Conservation (phyloP, 2,329 filamentous ascomycete species). For the Lasiodiplodia gonubiensis region DNA sequence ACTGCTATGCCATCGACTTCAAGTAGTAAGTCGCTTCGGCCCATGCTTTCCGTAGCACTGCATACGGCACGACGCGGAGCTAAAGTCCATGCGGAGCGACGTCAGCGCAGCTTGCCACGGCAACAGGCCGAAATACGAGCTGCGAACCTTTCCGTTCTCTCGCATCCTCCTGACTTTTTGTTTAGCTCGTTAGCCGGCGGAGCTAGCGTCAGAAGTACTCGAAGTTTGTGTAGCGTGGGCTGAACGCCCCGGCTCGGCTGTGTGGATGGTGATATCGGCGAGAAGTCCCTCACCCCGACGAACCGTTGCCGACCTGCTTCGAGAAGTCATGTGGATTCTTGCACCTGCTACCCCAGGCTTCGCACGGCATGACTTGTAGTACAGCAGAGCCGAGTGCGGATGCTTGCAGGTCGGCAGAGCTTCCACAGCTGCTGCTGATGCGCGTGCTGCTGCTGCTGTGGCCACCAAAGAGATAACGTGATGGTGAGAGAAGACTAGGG, state of each 20-base stretch:
- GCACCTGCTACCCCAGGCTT: conserved; percentile 11
- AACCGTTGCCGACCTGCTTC: neutral
- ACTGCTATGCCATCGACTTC: neutral
- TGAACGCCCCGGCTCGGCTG: neutral
- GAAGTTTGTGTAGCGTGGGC: conserved; percentile 8
- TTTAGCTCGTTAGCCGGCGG: conserved; percentile 1
- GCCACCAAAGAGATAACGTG: neutral
- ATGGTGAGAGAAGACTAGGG: neutral
- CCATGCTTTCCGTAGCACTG: conserved; percentile 9
- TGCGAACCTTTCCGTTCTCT: neutral
- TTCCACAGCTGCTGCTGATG: conserved; percentile 3
- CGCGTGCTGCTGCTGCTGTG: conserved; percentile 10
- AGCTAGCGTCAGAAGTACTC: neutral
- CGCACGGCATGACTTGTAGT: neutral
- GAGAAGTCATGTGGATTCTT: conserved; percentile 18
- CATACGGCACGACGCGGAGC: conserved; percentile 20
- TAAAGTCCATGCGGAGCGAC: conserved; percentile 21
- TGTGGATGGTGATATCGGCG: neutral
- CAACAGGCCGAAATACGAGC: conserved; percentile 24
- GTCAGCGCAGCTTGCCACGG: conserved; percentile 25
- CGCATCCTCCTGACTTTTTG: neutral
- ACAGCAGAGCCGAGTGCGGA: conserved; percentile 14
- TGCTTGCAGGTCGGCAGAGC: conserved; percentile 15
- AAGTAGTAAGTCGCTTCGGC: neutral
- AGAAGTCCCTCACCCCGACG: neutral